Base-by-base conservation (phyloP, 371 early-diverging fungal species). In the Mucor indicus region DNA sequence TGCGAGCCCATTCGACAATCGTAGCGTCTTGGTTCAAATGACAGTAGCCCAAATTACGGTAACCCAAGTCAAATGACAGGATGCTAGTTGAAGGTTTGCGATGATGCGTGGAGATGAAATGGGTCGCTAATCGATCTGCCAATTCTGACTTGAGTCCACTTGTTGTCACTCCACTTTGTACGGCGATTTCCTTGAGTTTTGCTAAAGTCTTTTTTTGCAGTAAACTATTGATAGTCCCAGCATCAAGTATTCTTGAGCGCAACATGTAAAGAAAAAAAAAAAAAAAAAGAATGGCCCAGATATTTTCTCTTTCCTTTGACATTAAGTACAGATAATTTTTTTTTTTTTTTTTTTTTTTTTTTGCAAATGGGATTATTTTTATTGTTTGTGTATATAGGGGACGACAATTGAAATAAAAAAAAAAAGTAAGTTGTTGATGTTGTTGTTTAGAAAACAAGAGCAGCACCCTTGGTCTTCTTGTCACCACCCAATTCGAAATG, bases 401-500 rank as follows among this genome's bases (percentile, higher is more conserved):
- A 33, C n/a, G n/a, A 33, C 6, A 33, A 13, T 33, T 4, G n/a
- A 15, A 13, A 15, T 15, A 13, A 33, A 9, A 33, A 15, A 11
- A 33, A 33, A 9, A 33, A 33, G 6, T 11, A 33, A 33, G n/a
- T 33, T 33, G 5, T 33, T 33, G n/a, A 33, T 9, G n/a, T 7
- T 67, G 27, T 21, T 36, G 48, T 56, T 83, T 85, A 88, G 83
- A 87, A 89, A 58, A 78, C 75, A 56, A 89, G 83, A 58, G 89
- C 89, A 57, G 85, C 86, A 79, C 87, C 88, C 74, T 57, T 63
- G 55, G 57, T 67, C 65, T 86, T 99, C 95, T 97, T 98, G 83
- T 98, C 98, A 85, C 98, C 99, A 79, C 99, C 98, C 55, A 99
- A 89, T 83, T 98, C 98, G 69, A 98, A 98, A 89, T 97, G 98